Evolutionary conservation across 768 basidiomycete species (phyloP), one percentile per base, ranked within the genome.

Genomic region (Calocera viscosa): DNA sequence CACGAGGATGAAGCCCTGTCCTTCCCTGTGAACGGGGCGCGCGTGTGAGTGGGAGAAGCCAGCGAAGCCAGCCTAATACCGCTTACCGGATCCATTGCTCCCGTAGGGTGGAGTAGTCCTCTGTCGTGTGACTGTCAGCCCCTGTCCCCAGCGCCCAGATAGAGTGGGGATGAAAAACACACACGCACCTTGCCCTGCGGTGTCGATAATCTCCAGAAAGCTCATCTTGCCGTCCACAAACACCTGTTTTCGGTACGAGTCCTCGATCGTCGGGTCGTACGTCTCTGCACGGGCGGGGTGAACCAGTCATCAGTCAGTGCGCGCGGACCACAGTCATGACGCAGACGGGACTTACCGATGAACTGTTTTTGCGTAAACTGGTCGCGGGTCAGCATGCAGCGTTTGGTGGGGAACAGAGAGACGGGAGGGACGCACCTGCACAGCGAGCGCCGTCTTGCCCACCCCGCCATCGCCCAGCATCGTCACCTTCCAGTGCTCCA

Each of bases 181-280:
- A n/a, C 24, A 79, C 85, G 70, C 73, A 94, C 93, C 93, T 86
- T 97, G 94, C 33, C 94, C 94, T 64, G 94, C 94, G 72, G 94
- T 96, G 78, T 97, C 94, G 76, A 97, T 90, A 69, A 97, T 91
- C 77, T 97, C 94, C 71, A 97, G 85, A 76, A 94, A 89, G 78
- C 92, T 94, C 86, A 94, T 94, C 72, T 87, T 84, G 75, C 93
- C 92, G 77, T 95, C 94, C 70, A 96, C 92, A 67, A 94, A 86
- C 72, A 94, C 83, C 75, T 94, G 92, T 77, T 94, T 95, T 73
- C 94, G 84, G 79, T 97, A 96, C 69, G 93, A 93, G 76, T 96
- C 94, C 79, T 97, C 94, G 84, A 97, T 97, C 72, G 94, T 97
- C 67, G 94, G 94, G 80, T 97, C 94, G 77, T 97, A 97, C 65